Evolutionary conservation across 179 eudicot genomes (phyloP).

Genomic region (Actinidia chinensis): DNA sequence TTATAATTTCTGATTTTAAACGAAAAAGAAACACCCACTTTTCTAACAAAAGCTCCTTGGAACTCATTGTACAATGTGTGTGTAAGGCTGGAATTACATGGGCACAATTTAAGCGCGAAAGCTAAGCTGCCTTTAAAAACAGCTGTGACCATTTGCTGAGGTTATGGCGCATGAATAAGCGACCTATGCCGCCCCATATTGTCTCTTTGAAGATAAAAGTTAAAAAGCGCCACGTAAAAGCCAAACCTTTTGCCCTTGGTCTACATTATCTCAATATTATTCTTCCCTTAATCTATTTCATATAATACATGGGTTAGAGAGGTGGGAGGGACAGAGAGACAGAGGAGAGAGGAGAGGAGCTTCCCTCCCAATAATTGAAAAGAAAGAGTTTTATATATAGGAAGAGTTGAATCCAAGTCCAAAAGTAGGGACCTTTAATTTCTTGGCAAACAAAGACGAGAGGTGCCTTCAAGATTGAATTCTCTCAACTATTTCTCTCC

Average conservation of each 20-base stretch:
- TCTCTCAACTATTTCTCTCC: not conserved
- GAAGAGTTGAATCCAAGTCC: conserved; percentile 40
- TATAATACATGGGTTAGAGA: not conserved
- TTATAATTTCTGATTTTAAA: too few species aligned
- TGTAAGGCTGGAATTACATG: too few species aligned
- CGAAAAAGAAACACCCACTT: too few species aligned
- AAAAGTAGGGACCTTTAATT: conserved; percentile 26
- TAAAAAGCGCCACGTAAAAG: conserved; percentile 23
- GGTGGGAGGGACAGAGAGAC: not conserved
- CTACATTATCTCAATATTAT: conserved; percentile 21
- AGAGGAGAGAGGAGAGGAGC: not conserved
- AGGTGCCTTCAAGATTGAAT: conserved; percentile 6
- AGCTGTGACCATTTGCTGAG: conserved; percentile 26
- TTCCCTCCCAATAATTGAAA: conserved; percentile 8
- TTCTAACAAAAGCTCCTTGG: too few species aligned
- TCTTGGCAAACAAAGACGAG: conserved; percentile 12
- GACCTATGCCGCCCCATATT: conserved; percentile 23
- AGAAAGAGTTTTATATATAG: not conserved
- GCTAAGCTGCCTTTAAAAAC: too few species aligned
- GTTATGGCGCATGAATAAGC: conserved; percentile 37
- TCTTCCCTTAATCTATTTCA: not conserved
- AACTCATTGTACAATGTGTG: too few species aligned
- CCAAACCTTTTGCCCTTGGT: conserved; percentile 17
- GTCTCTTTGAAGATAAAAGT: conserved; percentile 10
- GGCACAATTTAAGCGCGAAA: too few species aligned